Base-by-base conservation (phyloP, 1,284 basidiomycete genomes). In the Cutaneotrichosporon mucoides region DNA sequence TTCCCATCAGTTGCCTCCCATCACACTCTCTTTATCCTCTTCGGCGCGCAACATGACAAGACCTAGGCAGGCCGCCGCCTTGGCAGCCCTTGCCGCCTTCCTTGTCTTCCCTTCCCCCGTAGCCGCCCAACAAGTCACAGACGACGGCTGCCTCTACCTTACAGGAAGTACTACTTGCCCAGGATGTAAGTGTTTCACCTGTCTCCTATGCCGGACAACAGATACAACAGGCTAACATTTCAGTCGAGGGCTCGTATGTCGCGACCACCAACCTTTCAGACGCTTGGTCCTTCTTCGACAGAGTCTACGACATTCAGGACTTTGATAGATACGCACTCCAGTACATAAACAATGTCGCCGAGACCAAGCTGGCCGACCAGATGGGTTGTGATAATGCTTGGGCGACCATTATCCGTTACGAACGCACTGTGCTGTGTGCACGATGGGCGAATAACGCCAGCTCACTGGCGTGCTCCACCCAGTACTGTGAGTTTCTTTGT, bases 231-330 rank as follows among this genome's bases (percentile, higher is more conserved):
- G 9, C n/a, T 34, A 48, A 36, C 47, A 13, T 8, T 44, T 11
- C 65, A 76, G 75, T 75, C 60, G 62, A 69, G 60, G 68, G 62
- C 33, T 68, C 72, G 33, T 78, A 76, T 60, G 61, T 81, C 33
- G 43, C 24, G 9, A 12, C 44, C 13, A 15, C n/a, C 9, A 15
- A 38, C 24, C 34, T 45, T 15, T 33, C 15, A 3, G 11, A 11
- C 36, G n/a, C 9, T 33, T 55, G 41, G 35, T 12, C 48, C 10
- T 80, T 73, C 66, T 70, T 63, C 41, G 37, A 24, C 40, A 35
- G 36, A 11, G 62, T 63, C 37, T 43, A 46, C 12, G 53, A 56
- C 34, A 53, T 55, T 12, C 49, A 41, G 16, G 13, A n/a, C 53
- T 24, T 40, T 33, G 35, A 60, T 55, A 15, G 53, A 53, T 36